Evolutionary conservation across 352 stramenopile species (phyloP).

Genomic region (Pythium phragmitis): DNA sequence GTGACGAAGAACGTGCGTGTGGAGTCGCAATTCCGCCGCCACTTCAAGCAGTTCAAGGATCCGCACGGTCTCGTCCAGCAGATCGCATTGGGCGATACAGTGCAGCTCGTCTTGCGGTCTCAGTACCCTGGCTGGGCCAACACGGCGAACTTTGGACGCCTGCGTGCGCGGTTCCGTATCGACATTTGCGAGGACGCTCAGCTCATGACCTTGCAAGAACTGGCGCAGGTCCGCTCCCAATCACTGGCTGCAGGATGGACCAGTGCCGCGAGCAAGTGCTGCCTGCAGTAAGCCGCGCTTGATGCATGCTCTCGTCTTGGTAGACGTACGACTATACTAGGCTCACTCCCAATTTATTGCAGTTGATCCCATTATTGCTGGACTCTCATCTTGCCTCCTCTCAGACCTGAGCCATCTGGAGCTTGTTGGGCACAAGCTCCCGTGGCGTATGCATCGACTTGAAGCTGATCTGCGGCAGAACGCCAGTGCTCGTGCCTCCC

Average conservation of each 20-base stretch:
- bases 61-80: conserved; percentile 34
- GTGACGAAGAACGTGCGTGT: conserved; percentile 61
- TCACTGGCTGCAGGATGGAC: neutral
- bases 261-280: neutral
- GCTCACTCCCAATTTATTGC: too few species aligned
- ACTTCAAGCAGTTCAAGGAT: conserved; percentile 49
- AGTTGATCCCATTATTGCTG: too few species aligned
- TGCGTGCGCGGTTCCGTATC: conserved; percentile 37
- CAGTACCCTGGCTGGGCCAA: conserved; percentile 68
- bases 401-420: conserved; percentile 23
- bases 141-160: conserved; percentile 46
- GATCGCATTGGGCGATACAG: conserved; percentile 41
- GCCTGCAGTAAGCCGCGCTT: neutral
- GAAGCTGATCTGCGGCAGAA: conserved; percentile 28
- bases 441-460: conserved; percentile 30
- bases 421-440: conserved; percentile 24
- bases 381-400: neutral
- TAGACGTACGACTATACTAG: neutral
- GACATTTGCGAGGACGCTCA: conserved; percentile 18
- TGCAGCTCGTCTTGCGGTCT: conserved; percentile 60
- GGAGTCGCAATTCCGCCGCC: conserved; percentile 42
- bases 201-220: neutral
- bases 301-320: neutral
- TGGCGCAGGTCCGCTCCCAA: neutral
- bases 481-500: neutral